Evolutionary conservation across 495 filamentous ascomycete genomes (phyloP), one percentile per base, ranked within the genome.

Genomic region (Daldinia concentrica): DNA sequence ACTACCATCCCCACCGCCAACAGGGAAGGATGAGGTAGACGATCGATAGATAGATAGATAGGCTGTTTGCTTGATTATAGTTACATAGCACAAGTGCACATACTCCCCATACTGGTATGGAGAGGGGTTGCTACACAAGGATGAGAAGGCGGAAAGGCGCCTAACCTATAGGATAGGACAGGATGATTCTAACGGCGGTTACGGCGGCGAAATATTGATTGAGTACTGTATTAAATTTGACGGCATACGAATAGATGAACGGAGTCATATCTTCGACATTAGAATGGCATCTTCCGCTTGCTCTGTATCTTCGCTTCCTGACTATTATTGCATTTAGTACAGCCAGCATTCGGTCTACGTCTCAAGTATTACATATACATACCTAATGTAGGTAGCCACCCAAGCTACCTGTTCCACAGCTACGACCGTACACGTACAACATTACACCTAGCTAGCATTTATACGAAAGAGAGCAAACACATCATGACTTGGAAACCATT

Each of bases 141-240:
- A 48, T 12, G 19, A 48, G 19, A 24, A 48, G 19, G 19, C 43
- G 43, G 43, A 24, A 48, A 24, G 43, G 19, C 12, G 6, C 34
- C 34, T 48, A 22, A 24, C 43, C 43, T 48, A 48, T 48, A 48
- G 43, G 43, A 48, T 48, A 34, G 32, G 26, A 27, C 4, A 55
- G 61, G 50, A 57, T 45, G 62, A 15, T 57, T 54, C 50, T 30
- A 54, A 54, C 24, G 26, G 50, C 26, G 50, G 50, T 17, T 54
- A 54, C 50, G 50, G 50, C 50, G 50, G 50, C 50, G 50, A 15
- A 54, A 48, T 48, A 48, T 48, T 48, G 14, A 30, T 27, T 52
- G 19, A 48, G 50, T 54, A 54, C 14, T 54, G 24, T 30, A 54
- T 54, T 30, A 30, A 30, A 48, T 48, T 45, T 52, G 12, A 34